A percentile compares a stretch with the other conserved stretches of the same genome.
phyloP scores from a whole-genome alignment of 2,329 filamentous ascomycete genomes.

The Colletotrichum magnum region DNA sequence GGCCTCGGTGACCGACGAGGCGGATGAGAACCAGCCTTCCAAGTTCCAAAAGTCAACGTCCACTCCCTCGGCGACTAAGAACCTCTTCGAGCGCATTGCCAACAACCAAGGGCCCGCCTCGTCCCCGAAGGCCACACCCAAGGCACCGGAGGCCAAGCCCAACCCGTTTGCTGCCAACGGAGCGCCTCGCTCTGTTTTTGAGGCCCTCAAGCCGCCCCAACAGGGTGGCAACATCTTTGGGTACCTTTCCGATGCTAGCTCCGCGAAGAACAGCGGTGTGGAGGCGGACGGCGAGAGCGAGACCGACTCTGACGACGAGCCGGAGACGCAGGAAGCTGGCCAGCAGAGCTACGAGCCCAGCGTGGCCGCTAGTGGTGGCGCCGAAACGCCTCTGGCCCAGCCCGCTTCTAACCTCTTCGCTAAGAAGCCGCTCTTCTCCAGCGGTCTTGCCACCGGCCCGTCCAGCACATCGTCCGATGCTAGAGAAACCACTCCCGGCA shows the following conservation, averaged over 20 bases:
- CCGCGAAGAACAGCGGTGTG: constrained; percentile 66
- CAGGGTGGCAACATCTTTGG: constrained; percentile 68
- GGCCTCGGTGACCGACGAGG: constrained; percentile 59
- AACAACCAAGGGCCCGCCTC: constrained; percentile 59
- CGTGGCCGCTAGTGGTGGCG: constrained; percentile 57
- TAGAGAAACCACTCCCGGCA: constrained; percentile 60
- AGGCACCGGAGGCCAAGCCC: constrained; percentile 48
- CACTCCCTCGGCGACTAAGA: constrained; percentile 67
- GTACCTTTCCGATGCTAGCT: constrained; percentile 70
- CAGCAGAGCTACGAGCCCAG: constrained; percentile 61
- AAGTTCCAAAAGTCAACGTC: constrained; percentile 63
- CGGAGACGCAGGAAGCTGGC: constrained; percentile 58
- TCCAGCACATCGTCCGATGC: constrained; percentile 58
- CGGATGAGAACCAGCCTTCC: constrained; percentile 61
- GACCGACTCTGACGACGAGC: constrained; percentile 58
- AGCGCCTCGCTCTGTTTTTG: constrained; percentile 59
- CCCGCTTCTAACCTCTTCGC: constrained; percentile 50
- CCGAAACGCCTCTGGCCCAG: constrained; percentile 56
- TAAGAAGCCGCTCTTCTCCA: constrained; percentile 46
- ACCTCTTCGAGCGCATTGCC: constrained; percentile 70
- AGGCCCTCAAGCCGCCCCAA: constrained; percentile 53
- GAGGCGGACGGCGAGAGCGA: constrained; percentile 64
- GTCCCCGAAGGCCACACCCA: constrained; percentile 50
- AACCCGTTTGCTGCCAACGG: constrained; percentile 53
- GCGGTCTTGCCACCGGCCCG: constrained; percentile 41